Conservation (phyloP, 2,329 filamentous ascomycete species). For the Colletotrichum caudatum region DNA sequence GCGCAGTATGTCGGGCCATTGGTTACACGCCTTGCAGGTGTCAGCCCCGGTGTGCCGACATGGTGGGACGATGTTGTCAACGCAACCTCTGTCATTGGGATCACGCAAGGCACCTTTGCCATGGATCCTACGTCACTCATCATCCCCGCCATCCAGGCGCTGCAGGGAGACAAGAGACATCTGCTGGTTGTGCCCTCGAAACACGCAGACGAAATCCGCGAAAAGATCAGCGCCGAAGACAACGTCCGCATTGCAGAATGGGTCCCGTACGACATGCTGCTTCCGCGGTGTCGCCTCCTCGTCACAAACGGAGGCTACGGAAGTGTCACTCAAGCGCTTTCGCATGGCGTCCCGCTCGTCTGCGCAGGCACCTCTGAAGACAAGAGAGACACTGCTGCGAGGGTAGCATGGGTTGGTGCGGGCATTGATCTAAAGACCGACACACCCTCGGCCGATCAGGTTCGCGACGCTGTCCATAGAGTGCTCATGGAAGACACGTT, state of each 20-base stretch:
- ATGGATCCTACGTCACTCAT: conserved; percentile 53
- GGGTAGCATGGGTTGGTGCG: conserved; percentile 49
- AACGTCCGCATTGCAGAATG: conserved; percentile 51
- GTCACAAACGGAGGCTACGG: conserved; percentile 55
- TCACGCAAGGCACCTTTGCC: conserved; percentile 55
- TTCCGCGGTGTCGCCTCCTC: conserved; percentile 50
- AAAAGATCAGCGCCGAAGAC: conserved; percentile 40
- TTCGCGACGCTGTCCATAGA: conserved; percentile 45
- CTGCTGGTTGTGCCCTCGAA: conserved; percentile 52
- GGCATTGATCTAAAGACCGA: conserved; percentile 54
- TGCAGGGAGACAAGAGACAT: conserved; percentile 46
- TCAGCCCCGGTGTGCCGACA: conserved; percentile 45
- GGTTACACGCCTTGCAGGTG: conserved; percentile 44
- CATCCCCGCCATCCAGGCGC: conserved; percentile 52
- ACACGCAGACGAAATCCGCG: conserved; percentile 46
- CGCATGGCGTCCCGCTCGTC: conserved; percentile 51
- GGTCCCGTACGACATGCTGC: conserved; percentile 53
- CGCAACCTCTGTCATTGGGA: conserved; percentile 49
- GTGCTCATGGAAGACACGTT: conserved; percentile 47
- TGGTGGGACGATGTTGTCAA: conserved; percentile 50
- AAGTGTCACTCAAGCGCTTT: conserved; percentile 52
- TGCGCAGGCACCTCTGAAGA: conserved; percentile 54
- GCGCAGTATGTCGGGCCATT: conserved; percentile 52
- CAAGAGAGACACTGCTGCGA: conserved; percentile 53
- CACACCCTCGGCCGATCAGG: conserved; percentile 46